Conservation (phyloP, 768 basidiomycete species). For the Xerocomellus dryophilus region DNA sequence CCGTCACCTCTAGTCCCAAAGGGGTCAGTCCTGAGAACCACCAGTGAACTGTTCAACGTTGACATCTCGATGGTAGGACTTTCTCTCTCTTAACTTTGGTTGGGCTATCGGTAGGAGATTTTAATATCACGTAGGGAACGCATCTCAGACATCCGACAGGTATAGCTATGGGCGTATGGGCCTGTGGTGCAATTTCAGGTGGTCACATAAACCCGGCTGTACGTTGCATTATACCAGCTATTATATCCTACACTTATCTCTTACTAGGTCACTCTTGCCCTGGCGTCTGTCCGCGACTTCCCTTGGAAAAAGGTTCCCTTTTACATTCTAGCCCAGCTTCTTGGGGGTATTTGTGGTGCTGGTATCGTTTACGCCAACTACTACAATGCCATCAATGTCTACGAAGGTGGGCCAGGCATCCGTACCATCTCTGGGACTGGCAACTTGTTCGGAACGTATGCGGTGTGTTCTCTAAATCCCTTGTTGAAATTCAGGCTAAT, state of each 20-base stretch:
- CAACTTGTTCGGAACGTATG: slow-evolving; percentile 56
- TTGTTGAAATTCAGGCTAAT: slow-evolving; percentile 9
- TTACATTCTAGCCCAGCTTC: slow-evolving; percentile 60
- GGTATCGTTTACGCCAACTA: slow-evolving; percentile 62
- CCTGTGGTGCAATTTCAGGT: slow-evolving; percentile 62
- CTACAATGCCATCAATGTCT: slow-evolving; percentile 61
- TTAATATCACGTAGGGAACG: background rate
- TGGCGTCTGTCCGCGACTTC: slow-evolving; percentile 69
- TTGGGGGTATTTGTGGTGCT: slow-evolving; percentile 59
- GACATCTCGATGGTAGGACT: slow-evolving; percentile 15
- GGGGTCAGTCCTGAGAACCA: slow-evolving; percentile 45
- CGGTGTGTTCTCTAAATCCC: slow-evolving; percentile 37
- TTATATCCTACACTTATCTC: background rate
- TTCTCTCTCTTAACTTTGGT: slow-evolving; percentile 27
- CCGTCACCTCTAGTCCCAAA: slow-evolving; percentile 46
- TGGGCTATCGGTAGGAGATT: slow-evolving; percentile 31
- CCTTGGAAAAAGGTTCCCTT: slow-evolving; percentile 78
- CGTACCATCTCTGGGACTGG: slow-evolving; percentile 60
- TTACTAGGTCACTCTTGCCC: slow-evolving; percentile 61
- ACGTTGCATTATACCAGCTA: slow-evolving; percentile 15
- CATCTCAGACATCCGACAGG: slow-evolving; percentile 30
- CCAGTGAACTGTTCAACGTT: background rate
- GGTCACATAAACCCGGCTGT: slow-evolving; percentile 77
- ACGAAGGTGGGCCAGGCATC: slow-evolving; percentile 52
- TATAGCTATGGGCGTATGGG: slow-evolving; percentile 66